Percentiles rank a stretch among this genome's conserved stretches.
Conservation (phyloP, 2,329 filamentous ascomycete genomes). For the Claviceps capensis region DNA sequence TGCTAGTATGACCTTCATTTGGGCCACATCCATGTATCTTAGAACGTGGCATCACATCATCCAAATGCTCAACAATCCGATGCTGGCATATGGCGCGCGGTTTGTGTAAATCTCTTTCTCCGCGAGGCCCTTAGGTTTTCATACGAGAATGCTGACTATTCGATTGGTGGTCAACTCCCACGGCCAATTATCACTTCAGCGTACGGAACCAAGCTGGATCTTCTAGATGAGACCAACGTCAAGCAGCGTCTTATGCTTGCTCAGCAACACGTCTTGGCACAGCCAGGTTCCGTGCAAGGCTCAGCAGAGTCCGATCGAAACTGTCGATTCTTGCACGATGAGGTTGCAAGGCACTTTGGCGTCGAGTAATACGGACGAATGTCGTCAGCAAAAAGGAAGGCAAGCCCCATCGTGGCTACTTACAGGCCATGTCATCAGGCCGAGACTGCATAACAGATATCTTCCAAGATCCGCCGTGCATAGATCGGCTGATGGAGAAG, state of each 20-base stretch:
- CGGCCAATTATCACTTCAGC: conserved; percentile 16
- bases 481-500: too few species aligned
- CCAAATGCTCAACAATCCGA: conserved; percentile 1
- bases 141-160: conserved; percentile 16
- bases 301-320: background rate
- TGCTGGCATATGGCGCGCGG: conserved; percentile 5
- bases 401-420: too few species aligned
- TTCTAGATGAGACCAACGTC: background rate
- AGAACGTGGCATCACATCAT: conserved; percentile 14
- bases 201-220: conserved; percentile 8
- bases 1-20: conserved; percentile 15
- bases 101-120: conserved; percentile 16
- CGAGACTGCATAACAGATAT: too few species aligned
- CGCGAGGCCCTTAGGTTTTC: conserved; percentile 16
- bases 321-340: background rate
- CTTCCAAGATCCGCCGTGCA: too few species aligned
- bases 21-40: conserved; percentile 16
- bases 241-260: background rate
- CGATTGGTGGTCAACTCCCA: conserved; percentile 17
- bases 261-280: background rate
- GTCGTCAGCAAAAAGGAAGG: too few species aligned
- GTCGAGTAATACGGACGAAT: too few species aligned
- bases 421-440: too few species aligned
- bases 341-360: too few species aligned
- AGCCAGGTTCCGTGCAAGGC: background rate